Evolutionary conservation across 1,139 yeast species (phyloP), one percentile per base, ranked within the genome.

Genomic region (Yamadazyma membranifaciens): DNA sequence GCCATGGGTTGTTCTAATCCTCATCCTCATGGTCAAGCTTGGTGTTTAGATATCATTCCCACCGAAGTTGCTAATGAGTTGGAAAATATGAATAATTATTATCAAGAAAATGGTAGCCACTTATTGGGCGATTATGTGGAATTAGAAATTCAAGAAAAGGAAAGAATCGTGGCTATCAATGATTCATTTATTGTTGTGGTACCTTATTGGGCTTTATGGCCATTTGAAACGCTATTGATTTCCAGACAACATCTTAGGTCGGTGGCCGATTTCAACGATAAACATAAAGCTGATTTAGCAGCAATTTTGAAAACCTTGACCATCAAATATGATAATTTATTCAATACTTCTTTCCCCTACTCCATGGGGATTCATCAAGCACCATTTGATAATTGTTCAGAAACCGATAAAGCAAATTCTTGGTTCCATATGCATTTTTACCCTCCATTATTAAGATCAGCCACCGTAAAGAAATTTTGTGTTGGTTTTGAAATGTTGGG

Each of bases 161-260:
- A 67, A 41, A 73, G 92, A 46, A 54, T 81, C 33, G 82, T 84
- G 9, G 67, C 73, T 25, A 71, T 75, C 44, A 84, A 83, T 54
- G 86, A 78, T 46, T 68, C 80, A 2, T 84, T 84, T 49, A 54
- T 83, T 30, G 86, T 77, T n/a, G 80, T 83, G 12, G 88, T 84
- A 11, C 91, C 92, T 37, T 84, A 80, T 61, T 84, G 92, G 92
- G 92, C 91, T 3, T 71, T 81, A 37, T 84, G 92, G 91, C 92
- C 92, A 6, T 84, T 82, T 58, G 89, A 84, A 60, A 80, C 87
- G 6, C 63, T 84, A 61, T 66, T 84, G 31, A 63, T 83, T 9
- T 58, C 87, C 17, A 78, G 79, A 51, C 63, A 66, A 29, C 83
- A 80, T 46, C 63, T 81, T 42, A 63, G 73, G 28, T 77, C 82